Conservation (phyloP, 176 grass and related monocot genomes). For the Oryza coarctata region DNA sequence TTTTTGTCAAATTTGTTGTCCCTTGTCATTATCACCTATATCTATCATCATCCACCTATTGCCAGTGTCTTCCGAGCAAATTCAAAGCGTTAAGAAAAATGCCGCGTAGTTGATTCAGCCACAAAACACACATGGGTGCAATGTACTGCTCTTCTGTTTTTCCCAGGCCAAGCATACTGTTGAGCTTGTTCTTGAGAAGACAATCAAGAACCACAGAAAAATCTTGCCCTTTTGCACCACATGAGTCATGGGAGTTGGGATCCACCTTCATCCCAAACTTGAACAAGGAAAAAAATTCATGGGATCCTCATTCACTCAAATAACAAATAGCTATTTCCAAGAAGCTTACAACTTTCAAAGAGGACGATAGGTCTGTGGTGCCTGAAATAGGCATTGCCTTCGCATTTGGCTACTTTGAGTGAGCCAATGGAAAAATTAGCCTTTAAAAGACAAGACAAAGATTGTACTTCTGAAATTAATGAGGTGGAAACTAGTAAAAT, state of each 20-base stretch:
- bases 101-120: background rate
- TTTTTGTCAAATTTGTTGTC: background rate
- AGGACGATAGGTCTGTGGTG: background rate
- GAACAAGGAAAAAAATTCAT: too few species aligned
- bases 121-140: background rate
- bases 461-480: constrained; percentile 7
- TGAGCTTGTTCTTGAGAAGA: constrained; percentile 4
- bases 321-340: background rate
- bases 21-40: background rate
- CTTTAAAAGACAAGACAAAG: constrained; percentile 9
- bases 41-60: background rate
- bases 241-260: too few species aligned
- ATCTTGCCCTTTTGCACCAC: background rate
- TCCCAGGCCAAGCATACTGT: background rate
- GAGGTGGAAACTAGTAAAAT: background rate
- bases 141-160: background rate
- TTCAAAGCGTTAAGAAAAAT: background rate
- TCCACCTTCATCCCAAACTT: background rate
- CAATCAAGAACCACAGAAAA: background rate
- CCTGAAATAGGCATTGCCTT: background rate
- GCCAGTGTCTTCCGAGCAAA: background rate
- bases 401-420: background rate
- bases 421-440: background rate
- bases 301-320: background rate
- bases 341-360: background rate